Evolutionary conservation across 1,284 basidiomycete genomes (phyloP).

Genomic region (Singerocomus rubriflavus): DNA sequence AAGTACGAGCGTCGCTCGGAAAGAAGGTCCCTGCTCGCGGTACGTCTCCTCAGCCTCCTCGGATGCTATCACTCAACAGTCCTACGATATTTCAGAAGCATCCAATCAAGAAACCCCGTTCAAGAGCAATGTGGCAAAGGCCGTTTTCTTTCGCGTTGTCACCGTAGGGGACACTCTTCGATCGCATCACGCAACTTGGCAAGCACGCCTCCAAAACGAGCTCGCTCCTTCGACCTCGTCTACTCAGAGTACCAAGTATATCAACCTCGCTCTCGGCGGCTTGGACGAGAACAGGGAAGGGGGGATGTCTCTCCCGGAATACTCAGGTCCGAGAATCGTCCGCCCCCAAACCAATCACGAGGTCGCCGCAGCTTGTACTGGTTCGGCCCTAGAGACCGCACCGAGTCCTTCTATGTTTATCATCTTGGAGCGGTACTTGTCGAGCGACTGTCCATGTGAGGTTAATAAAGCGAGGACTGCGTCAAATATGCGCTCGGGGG

Average conservation of each 20-base stretch:
- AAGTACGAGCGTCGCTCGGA: slow-evolving; percentile 7
- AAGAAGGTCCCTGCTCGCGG: neutral
- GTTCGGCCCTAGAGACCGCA: neutral
- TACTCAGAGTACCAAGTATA: neutral
- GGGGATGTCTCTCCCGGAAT: neutral
- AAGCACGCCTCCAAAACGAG: slow-evolving; percentile 11
- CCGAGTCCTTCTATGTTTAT: slow-evolving; percentile 4
- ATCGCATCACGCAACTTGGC: slow-evolving; percentile 14
- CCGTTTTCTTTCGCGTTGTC: slow-evolving; percentile 4
- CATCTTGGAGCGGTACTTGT: slow-evolving; percentile 13
- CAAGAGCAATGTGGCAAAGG: slow-evolving; percentile 12
- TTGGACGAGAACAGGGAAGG: neutral
- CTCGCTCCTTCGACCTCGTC: neutral
- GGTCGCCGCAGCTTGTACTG: neutral
- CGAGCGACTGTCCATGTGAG: slow-evolving; percentile 14
- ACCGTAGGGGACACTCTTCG: slow-evolving; percentile 14
- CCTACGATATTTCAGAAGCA: neutral
- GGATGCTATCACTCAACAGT: neutral
- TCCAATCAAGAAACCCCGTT: slow-evolving; percentile 5
- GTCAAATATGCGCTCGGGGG: neutral
- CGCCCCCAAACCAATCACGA: neutral
- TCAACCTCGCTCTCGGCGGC: neutral
- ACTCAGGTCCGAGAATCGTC: neutral
- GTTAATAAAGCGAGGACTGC: neutral
- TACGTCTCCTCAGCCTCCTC: neutral